Base-by-base conservation (phyloP, 169 alveolate genomes). In the Eimeria tenella region DNA sequence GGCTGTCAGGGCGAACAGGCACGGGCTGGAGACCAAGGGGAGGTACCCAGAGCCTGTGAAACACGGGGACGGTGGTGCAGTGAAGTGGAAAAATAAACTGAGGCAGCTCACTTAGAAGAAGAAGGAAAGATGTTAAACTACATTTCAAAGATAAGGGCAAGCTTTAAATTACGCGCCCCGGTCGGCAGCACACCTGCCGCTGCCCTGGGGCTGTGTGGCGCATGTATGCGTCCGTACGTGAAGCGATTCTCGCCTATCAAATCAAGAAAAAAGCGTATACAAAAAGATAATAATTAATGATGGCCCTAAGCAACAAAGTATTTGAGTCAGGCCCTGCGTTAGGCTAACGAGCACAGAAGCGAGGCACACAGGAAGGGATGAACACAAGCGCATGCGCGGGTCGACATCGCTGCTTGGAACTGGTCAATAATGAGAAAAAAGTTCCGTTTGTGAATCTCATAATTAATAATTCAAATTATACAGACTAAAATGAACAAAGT, bases 311-410 rank as follows among this genome's bases (percentile, higher is more conserved):
- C 42, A 73, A 49, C 83, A 7, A 11, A 7, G 31, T 31, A 49
- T 2, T 73, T 55, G 60, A 73, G 60, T 73, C 83, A 73, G 83
- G 83, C 83, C 23, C 50, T n/a, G 31, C 4, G 68, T 55, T 19
- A 21, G 5, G 52, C 68, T 79, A 79, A 55, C 52, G 53, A 58
- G 71, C 87, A 79, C 68, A 53, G 68, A 11, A 19, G 53, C 25
- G 55, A 79, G 68, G 87, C 87, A 23, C 71, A 53, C 68, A 49
- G n/a, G 42, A 31, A 31, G 42, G 19, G 87, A 79, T 50, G 87
- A 55, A 79, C 71, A 19, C 68, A 52, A 79, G 87, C 87, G 87
- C 87, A 49, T 79, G 87, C 87, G 52, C 87, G 68, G 83, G 83
- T 73, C 83, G 83, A 49, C 83, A 49, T 31, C 83, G 83, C 62